Conservation (phyloP, 2,329 filamentous ascomycete genomes). For the Diaporthe velutina region DNA sequence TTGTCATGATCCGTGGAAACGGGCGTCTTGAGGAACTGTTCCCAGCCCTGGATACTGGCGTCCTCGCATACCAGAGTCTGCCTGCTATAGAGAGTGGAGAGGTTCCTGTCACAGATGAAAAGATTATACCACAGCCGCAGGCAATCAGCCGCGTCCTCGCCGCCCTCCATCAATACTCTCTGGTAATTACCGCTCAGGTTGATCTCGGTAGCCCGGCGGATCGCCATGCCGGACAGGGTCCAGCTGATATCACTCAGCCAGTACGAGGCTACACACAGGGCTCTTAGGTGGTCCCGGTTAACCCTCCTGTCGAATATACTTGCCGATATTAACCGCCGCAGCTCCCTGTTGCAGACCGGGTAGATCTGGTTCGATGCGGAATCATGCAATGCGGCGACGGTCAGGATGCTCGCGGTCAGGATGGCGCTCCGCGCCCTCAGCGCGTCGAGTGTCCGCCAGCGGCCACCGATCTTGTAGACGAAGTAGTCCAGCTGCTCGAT, state of each 20-base stretch:
- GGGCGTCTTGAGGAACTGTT: conserved; percentile 65
- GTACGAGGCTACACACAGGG: conserved; percentile 71
- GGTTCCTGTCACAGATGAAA: conserved; percentile 72
- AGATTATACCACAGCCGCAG: conserved; percentile 72
- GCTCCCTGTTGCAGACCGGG: conserved; percentile 43
- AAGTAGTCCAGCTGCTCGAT: conserved; percentile 63
- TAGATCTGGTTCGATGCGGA: conserved; percentile 39
- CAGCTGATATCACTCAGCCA: conserved; percentile 74
- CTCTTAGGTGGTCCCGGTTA: conserved; percentile 65
- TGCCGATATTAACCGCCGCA: conserved; percentile 41
- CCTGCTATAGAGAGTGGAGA: conserved; percentile 71
- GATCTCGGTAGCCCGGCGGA: conserved; percentile 62
- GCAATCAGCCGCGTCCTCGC: conserved; percentile 62
- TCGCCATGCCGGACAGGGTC: conserved; percentile 70
- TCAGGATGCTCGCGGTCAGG: conserved; percentile 64
- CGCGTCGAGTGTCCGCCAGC: conserved; percentile 62
- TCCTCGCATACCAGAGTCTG: conserved; percentile 71
- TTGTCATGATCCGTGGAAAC: conserved; percentile 67
- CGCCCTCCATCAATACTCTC: conserved; percentile 53
- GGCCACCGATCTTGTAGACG: conserved; percentile 63
- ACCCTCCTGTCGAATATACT: conserved; percentile 53
- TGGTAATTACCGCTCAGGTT: conserved; percentile 59
- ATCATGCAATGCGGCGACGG: conserved; percentile 57
- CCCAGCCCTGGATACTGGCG: conserved; percentile 67
- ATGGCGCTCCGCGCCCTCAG: conserved; percentile 67